Evolutionary conservation across 164 flowering plant genomes (phyloP).

Genomic region (Liriodendron chinense): DNA sequence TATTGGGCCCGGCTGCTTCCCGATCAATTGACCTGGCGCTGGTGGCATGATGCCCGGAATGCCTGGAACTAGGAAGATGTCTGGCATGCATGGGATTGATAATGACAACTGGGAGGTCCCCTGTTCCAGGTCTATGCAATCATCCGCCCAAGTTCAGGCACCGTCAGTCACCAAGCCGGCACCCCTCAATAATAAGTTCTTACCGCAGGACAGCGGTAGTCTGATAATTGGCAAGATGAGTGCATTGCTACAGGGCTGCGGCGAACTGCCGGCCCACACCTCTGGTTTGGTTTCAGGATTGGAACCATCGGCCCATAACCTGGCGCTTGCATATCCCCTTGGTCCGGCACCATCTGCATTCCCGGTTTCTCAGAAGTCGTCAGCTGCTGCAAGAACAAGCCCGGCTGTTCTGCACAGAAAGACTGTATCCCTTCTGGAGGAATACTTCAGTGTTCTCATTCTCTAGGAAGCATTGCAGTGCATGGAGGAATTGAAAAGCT

Average conservation of each 20-base stretch:
- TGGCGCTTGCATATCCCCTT: conserved; percentile 30
- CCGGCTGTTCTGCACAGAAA: conserved; percentile 50
- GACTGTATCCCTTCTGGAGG: conserved; percentile 71
- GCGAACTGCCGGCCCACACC: conserved; percentile 26
- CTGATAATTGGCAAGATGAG: conserved; percentile 57
- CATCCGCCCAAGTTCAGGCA: conserved; percentile 43
- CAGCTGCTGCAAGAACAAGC: conserved; percentile 32
- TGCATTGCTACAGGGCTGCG: conserved; percentile 68
- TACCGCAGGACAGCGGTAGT: conserved; percentile 80
- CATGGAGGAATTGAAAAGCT: conserved; percentile 76
- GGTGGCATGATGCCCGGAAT: conserved; percentile 99
- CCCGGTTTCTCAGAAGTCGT: conserved; percentile 38
- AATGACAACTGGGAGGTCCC: conserved; percentile 90
- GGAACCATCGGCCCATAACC: conserved; percentile 31
- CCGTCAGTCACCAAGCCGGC: conserved; percentile 43
- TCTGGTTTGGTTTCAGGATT: conserved; percentile 25
- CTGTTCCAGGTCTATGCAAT: conserved; percentile 49
- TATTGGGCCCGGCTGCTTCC: conserved; percentile 58
- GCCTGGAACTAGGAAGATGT: conserved; percentile 90
- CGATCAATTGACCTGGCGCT: conserved; percentile 67
- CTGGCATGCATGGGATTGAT: conserved; percentile 85
- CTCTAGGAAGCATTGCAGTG: conserved; percentile 83
- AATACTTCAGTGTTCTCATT: conserved; percentile 62
- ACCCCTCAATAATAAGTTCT: conserved; percentile 47
- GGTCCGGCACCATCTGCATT: conserved; percentile 16